Evolutionary conservation across 225 moss, liverwort and hornwort species (phyloP), one percentile per base, ranked within the genome.

Genomic region (Physcomitrium patens): DNA sequence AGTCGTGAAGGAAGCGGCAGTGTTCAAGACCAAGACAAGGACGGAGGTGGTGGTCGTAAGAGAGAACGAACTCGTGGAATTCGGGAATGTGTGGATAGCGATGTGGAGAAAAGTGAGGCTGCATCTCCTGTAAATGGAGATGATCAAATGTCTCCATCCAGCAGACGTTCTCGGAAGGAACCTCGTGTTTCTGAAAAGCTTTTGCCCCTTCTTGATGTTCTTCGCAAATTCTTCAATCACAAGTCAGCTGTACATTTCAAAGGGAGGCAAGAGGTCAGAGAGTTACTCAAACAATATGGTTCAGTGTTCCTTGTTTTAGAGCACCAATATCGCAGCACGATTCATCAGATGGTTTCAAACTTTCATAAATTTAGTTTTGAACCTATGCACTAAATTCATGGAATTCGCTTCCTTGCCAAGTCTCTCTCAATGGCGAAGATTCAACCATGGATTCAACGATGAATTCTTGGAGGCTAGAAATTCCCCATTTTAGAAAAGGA

Each of bases 161-260:
- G 86, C 68, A 87, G 85, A 76, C 86, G 86, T 54, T 89, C 85
- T 53, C 81, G 84, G 31, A 79, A 84, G 56, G 94, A 92, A 76
- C 81, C 92, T 46, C 89, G 85, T 41, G 84, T 92, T 24, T 71
- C 84, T 28, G 90, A 92, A 15, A 95, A 92, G 82, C 74, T 88
- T 58, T 74, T 92, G 23, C 89, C 92, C 3, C 83, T 92, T 53
- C 83, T 92, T 51, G 94, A 92, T 68, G 91, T 92, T 72, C 87
- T 95, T 14, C 84, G 91, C 50, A 84, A 80, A 19, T 79, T 95
- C 12, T 91, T 79, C 71, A 83, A 81, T 24, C 90, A 95, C 77
- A 92, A 95, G 74, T 86, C 86, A 69, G 92, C 94, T 13, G 61
- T 81, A 31, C 79, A 83, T 17, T 95, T 95, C 70, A 91, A 79